Percentiles rank a stretch among this genome's conserved stretches.
phyloP scores from a whole-genome alignment of 257 asterid genomes.

The Lycium ferocissimum region DNA sequence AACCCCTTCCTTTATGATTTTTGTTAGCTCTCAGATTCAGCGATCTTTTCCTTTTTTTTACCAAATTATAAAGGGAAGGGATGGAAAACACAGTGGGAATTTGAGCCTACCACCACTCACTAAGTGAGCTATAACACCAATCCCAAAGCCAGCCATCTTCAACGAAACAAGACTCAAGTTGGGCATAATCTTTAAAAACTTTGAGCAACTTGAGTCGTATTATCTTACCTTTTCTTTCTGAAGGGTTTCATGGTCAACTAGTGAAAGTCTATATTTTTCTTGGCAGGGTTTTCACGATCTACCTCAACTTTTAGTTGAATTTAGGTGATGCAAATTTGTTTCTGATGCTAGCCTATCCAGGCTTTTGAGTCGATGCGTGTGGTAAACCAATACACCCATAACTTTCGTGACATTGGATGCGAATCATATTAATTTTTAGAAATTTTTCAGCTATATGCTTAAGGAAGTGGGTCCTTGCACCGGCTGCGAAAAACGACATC shows the following conservation, averaged over 20 bases:
- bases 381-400: not conserved
- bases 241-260: not conserved
- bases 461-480: not conserved
- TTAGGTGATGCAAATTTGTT: not conserved
- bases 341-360: not conserved
- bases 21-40: constrained; percentile 19
- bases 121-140: not conserved
- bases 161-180: not conserved
- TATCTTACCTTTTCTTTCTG: constrained; percentile 6
- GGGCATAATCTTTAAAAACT: not conserved
- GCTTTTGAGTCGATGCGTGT: not conserved
- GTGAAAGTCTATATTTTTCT: not conserved
- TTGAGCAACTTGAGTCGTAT: not conserved
- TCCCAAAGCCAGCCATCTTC: constrained; percentile 1
- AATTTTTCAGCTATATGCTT: not conserved
- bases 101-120: not conserved
- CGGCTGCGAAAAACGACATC: not conserved
- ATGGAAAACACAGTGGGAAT: constrained; percentile 17
- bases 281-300: not conserved
- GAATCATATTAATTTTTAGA: not conserved
- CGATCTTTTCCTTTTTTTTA: not conserved
- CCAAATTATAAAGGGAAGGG: not conserved
- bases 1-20: not conserved
- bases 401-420: not conserved
- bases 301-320: constrained; percentile 9